A percentile compares a stretch with the other conserved stretches of the same genome.
These are phyloP conservation scores for Suillus subluteus DNA, from an alignment of 768 basidiomycete genomes.

Conservation along the genomic window DNA sequence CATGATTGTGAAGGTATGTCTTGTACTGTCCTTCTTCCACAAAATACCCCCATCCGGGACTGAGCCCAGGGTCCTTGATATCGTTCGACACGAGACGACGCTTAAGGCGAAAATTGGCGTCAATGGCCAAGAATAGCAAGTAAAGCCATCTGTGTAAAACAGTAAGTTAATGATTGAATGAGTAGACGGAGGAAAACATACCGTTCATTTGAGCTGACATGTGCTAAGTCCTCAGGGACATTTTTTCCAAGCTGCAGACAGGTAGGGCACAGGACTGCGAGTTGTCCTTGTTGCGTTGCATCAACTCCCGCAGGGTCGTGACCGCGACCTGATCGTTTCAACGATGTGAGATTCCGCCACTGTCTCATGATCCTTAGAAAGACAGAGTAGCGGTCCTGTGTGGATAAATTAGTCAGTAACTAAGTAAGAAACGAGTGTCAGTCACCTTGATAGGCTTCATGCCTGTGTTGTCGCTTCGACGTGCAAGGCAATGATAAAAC, in stretches of 20 bases:
- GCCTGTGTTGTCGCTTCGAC: slow-evolving; percentile 31
- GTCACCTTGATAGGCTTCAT: slow-evolving; percentile 23
- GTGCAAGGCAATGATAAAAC: slow-evolving; percentile 30
- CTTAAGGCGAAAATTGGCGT: slow-evolving; percentile 35
- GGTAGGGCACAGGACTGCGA: too few relatives aligned
- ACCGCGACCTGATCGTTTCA: too few relatives aligned
- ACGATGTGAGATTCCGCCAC: too few relatives aligned
- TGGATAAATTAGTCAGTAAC: slow-evolving; percentile 15
- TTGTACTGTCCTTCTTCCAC: too few relatives aligned
- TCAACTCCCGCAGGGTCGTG: too few relatives aligned
- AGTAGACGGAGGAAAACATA: neutral
- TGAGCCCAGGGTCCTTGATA: slow-evolving; percentile 23
- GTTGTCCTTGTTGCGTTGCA: too few relatives aligned
- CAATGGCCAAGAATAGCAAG: slow-evolving; percentile 28
- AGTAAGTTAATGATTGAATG: slow-evolving; percentile 1
- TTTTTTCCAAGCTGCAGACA: slow-evolving; percentile 33
- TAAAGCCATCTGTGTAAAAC: slow-evolving; percentile 29
- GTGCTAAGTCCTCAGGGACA: slow-evolving; percentile 24
- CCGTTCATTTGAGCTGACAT: neutral
- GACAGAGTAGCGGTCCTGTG: slow-evolving; percentile 31
- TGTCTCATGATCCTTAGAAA: too few relatives aligned
- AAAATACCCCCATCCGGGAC: slow-evolving; percentile 26
- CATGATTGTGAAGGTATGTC: too few relatives aligned
- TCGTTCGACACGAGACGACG: slow-evolving; percentile 21
- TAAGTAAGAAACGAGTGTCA: neutral